Conservation (phyloP, 495 filamentous ascomycete species). For the Penicillium cosmopolitanum region DNA sequence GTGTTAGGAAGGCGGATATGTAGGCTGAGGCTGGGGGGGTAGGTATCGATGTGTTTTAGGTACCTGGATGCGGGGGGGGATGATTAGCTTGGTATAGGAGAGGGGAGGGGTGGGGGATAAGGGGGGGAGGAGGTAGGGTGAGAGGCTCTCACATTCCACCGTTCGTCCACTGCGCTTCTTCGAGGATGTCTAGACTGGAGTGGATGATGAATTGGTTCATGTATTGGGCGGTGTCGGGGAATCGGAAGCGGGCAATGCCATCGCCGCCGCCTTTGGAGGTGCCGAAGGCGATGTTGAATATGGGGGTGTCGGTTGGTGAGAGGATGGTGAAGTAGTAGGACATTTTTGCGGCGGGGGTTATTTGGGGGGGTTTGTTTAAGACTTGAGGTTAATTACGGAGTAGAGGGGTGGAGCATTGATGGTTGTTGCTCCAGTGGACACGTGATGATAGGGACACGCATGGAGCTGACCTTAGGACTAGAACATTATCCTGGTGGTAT, state of each 20-base stretch:
- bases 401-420: not conserved
- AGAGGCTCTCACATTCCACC: slow-evolving; percentile 66
- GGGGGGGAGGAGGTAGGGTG: not conserved
- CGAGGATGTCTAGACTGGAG: slow-evolving; percentile 87
- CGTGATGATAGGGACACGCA: slow-evolving; percentile 10
- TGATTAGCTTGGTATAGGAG: not conserved
- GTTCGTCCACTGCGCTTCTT: slow-evolving; percentile 90
- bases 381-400: too few species aligned
- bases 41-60: slow-evolving; percentile 91
- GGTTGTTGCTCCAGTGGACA: not conserved
- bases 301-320: slow-evolving; percentile 88
- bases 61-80: slow-evolving; percentile 71
- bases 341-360: slow-evolving; percentile 56
- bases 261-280: slow-evolving; percentile 93
- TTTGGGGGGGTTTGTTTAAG: not conserved
- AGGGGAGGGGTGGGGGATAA: not conserved
- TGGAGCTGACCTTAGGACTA: too few species aligned
- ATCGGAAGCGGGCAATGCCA: slow-evolving; percentile 76
- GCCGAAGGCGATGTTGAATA: slow-evolving; percentile 96
- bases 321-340: slow-evolving; percentile 97
- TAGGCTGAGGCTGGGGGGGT: slow-evolving; percentile 75
- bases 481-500: too few species aligned
- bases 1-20: slow-evolving; percentile 89
- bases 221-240: slow-evolving; percentile 80
- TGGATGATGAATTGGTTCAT: slow-evolving; percentile 99